These are phyloP conservation scores for Eutrema japonicum DNA, from an alignment of 345 rosid species.

Conservation along the genomic window DNA sequence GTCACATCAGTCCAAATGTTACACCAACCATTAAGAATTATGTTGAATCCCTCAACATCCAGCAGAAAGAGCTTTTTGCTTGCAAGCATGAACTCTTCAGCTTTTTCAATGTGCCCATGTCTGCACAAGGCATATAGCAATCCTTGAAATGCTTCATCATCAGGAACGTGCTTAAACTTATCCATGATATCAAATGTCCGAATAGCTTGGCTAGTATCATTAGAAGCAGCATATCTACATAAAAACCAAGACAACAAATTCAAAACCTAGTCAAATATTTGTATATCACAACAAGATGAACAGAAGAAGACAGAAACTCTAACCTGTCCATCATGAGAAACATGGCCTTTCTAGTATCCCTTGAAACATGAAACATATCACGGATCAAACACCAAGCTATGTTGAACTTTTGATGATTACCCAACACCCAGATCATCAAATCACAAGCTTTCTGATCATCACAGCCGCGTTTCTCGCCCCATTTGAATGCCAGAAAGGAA, in stretches of 20 bases:
- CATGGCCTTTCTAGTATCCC: constrained; percentile 64
- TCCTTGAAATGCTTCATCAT: constrained; percentile 71
- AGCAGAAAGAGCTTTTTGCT: constrained; percentile 80
- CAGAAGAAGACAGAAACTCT: constrained; percentile 12
- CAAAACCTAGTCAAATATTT: constrained; percentile 12
- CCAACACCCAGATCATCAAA: constrained; percentile 73
- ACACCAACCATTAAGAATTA: constrained; percentile 85
- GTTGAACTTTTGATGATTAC: constrained; percentile 69
- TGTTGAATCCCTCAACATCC: constrained; percentile 63
- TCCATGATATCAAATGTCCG: constrained; percentile 70
- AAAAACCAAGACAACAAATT: constrained; percentile 28
- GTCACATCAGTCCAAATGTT: constrained; percentile 60
- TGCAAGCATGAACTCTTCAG: constrained; percentile 87
- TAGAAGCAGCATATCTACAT: constrained; percentile 77
- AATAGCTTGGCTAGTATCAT: constrained; percentile 75
- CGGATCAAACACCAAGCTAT: constrained; percentile 83
- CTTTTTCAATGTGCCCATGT: constrained; percentile 86
- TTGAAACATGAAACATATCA: constrained; percentile 57
- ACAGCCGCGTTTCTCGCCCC: constrained; percentile 65
- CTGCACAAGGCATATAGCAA: constrained; percentile 63
- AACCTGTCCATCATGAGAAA: constrained; percentile 87
- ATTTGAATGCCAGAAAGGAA: constrained; percentile 76
- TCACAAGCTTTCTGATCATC: constrained; percentile 56
- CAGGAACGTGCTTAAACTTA: constrained; percentile 71
- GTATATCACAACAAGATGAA: not conserved